Evolutionary conservation across 1,284 basidiomycete species (phyloP).

Genomic region (Melampsora americana): DNA sequence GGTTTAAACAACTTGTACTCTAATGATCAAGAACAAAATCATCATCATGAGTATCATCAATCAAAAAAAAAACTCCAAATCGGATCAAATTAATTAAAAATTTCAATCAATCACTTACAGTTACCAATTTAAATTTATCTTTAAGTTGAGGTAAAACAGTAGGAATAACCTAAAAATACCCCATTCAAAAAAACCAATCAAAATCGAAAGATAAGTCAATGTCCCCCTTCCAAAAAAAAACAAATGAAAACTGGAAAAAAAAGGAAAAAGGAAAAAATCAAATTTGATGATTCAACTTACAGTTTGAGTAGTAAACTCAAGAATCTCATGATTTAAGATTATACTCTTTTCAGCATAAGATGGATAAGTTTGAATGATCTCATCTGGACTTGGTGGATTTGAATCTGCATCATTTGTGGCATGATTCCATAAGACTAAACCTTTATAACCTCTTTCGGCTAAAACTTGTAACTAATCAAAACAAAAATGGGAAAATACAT

Average conservation of each 20-base stretch:
- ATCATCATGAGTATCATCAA: too few relatives aligned
- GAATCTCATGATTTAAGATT: slow-evolving; percentile 36
- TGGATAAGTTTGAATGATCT: slow-evolving; percentile 30
- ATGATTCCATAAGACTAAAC: slow-evolving; percentile 42
- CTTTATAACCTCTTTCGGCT: slow-evolving; percentile 48
- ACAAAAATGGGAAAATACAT: not conserved
- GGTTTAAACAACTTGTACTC: slow-evolving; percentile 18
- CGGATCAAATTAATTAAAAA: not conserved
- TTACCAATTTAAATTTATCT: not conserved
- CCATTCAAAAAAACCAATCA: not conserved
- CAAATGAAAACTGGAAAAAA: not conserved
- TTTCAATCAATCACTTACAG: not conserved
- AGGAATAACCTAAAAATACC: not conserved
- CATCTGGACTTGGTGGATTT: not conserved
- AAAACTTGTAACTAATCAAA: slow-evolving; percentile 46
- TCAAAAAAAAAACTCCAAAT: not conserved
- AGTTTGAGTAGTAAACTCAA: not conserved
- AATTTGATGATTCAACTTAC: not conserved
- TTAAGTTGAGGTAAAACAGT: not conserved
- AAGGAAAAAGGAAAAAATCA: not conserved
- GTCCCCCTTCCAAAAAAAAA: not conserved
- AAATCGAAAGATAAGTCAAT: not conserved
- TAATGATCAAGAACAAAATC: not conserved
- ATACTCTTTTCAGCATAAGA: slow-evolving; percentile 12
- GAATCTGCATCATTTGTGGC: slow-evolving; percentile 20